A percentile compares a stretch with the other conserved stretches of the same genome.
Conservation (phyloP, 108 stramenopile genomes). For the Cylindrotheca closterium region DNA sequence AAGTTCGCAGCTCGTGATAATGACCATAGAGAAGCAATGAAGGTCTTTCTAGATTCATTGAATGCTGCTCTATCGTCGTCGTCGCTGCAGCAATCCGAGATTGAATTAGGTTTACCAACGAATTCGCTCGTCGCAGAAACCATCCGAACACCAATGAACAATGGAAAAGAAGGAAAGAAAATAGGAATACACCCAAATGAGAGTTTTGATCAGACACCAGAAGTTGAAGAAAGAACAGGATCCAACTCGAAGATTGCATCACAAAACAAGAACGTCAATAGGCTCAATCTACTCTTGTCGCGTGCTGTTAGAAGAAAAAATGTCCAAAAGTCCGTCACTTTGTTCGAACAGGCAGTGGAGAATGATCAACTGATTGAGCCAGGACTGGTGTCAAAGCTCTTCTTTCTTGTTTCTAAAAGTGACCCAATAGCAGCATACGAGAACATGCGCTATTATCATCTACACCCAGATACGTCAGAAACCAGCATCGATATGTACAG, state of each 20-base stretch:
- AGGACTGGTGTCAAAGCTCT: not conserved
- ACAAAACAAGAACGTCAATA: not conserved
- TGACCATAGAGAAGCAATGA: slow-evolving; percentile 13
- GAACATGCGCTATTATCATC: slow-evolving; percentile 3
- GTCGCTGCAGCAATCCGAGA: not conserved
- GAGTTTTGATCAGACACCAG: not conserved
- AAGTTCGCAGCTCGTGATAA: slow-evolving; percentile 9
- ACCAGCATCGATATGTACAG: slow-evolving; percentile 9
- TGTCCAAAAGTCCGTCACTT: not conserved
- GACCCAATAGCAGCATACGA: slow-evolving; percentile 10
- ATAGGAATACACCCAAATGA: not conserved
- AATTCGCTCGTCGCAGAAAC: not conserved
- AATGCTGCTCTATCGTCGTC: not conserved
- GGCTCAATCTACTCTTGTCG: not conserved
- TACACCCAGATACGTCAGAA: not conserved
- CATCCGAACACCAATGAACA: not conserved
- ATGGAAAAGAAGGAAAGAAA: not conserved
- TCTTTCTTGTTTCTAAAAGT: not conserved
- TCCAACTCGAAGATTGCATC: not conserved
- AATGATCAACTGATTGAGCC: slow-evolving; percentile 1
- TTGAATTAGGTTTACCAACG: not conserved
- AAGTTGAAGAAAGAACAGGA: not conserved
- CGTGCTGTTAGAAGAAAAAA: slow-evolving; percentile 2
- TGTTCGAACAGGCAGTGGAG: slow-evolving; percentile 8
- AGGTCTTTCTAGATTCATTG: slow-evolving; percentile 22